These are phyloP conservation scores for Pseudocercospora cruenta DNA, from an alignment of 2,329 filamentous ascomycete species.

Conservation along the genomic window DNA sequence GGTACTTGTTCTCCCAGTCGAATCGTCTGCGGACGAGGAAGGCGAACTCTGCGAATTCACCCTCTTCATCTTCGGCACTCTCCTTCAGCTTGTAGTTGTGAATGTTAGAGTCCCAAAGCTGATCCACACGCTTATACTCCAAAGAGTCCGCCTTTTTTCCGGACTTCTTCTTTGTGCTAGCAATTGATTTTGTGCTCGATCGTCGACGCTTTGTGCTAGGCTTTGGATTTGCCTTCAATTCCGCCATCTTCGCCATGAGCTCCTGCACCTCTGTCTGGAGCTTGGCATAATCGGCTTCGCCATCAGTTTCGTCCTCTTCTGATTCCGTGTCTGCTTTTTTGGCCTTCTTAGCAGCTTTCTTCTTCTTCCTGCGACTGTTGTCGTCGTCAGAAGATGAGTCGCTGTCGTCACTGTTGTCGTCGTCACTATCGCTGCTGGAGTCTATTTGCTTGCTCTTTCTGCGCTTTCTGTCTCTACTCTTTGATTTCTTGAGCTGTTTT, in stretches of 20 bases:
- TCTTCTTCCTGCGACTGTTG: constrained; percentile 28
- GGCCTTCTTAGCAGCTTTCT: constrained; percentile 25
- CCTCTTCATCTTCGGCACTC: constrained; percentile 65
- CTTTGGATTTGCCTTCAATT: constrained; percentile 25
- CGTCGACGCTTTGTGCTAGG: constrained; percentile 22
- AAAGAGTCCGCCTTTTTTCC: constrained; percentile 46
- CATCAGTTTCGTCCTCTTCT: constrained; percentile 25
- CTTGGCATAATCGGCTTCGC: constrained; percentile 20
- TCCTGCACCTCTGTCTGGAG: constrained; percentile 27
- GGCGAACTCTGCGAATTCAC: constrained; percentile 75
- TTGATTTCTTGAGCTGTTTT: constrained; percentile 28
- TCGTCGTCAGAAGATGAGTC: constrained; percentile 29
- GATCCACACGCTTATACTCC: constrained; percentile 72
- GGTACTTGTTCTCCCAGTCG: constrained; percentile 81
- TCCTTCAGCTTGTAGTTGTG: constrained; percentile 71
- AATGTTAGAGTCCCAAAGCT: constrained; percentile 60
- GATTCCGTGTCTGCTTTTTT: constrained; percentile 23
- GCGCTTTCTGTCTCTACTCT: constrained; percentile 26
- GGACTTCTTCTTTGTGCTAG: constrained; percentile 25
- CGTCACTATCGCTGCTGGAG: constrained; percentile 18
- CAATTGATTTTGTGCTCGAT: constrained; percentile 27
- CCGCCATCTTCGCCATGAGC: constrained; percentile 25
- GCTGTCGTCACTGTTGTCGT: constrained; percentile 25
- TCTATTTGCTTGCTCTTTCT: constrained; percentile 32
- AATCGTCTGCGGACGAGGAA: constrained; percentile 84